Percentiles rank a stretch among this genome's conserved stretches.
These are phyloP conservation scores for Angomonas desouzai DNA, from an alignment of 208 protist species.

Conservation along the genomic window DNA sequence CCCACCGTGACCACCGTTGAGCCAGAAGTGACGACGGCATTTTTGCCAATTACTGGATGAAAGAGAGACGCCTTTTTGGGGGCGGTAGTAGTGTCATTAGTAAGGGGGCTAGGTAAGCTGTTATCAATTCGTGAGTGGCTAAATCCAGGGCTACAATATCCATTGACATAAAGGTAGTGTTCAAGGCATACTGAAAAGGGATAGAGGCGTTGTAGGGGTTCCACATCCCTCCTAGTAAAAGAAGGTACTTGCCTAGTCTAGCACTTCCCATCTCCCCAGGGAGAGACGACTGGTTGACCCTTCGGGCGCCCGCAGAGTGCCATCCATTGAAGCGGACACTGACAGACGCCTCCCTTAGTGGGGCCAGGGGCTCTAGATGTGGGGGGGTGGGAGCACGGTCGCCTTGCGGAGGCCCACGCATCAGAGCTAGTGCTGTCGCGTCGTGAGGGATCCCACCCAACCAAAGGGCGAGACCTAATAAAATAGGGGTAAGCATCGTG, in stretches of 20 bases:
- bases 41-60: neutral
- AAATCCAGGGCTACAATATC: neutral
- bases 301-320: neutral
- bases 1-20: neutral
- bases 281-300: too few relatives aligned
- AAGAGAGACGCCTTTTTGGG: neutral
- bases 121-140: neutral
- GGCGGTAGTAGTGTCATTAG: neutral
- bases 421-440: too few relatives aligned
- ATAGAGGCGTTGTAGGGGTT: neutral
- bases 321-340: neutral
- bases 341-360: too few relatives aligned
- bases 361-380: too few relatives aligned
- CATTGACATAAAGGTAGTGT: neutral
- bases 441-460: too few relatives aligned
- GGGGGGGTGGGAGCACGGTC: too few relatives aligned
- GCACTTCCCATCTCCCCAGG: neutral
- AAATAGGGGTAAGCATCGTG: too few relatives aligned
- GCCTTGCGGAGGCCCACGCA: too few relatives aligned
- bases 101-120: neutral
- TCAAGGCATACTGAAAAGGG: neutral
- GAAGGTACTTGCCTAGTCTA: neutral
- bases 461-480: too few relatives aligned
- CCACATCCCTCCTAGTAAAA: constrained; percentile 1
- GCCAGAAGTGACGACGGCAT: neutral